Percentiles rank a stretch among this genome's conserved stretches.
phyloP scores from a whole-genome alignment of 2,329 filamentous ascomycete genomes.

The Trichophyton rubrum region DNA sequence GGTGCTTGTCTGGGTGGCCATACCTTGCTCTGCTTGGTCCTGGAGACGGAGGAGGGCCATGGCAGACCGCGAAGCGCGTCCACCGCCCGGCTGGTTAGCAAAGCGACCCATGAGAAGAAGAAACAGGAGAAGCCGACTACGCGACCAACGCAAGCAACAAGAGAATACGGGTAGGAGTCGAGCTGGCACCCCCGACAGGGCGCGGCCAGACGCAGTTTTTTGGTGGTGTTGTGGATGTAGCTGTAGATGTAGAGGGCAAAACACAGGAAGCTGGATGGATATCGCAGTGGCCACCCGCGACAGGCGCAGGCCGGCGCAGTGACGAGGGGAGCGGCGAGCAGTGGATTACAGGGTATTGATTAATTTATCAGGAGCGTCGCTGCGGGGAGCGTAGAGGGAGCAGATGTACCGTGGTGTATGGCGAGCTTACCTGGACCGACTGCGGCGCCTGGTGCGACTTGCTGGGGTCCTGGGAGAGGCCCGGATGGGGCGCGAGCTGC shows the following conservation, averaged over 20 bases:
- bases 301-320: no score
- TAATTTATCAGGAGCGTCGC: no score
- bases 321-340: neutral
- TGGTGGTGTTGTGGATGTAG: no score
- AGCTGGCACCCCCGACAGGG: neutral
- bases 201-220: no score
- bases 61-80: neutral
- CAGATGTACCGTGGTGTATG: neutral
- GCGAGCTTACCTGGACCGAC: conserved; percentile 42
- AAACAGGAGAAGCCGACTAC: neutral
- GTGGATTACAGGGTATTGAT: no score
- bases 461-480: conserved; percentile 27
- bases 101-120: neutral
- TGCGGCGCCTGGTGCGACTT: conserved; percentile 4
- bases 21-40: conserved; percentile 37
- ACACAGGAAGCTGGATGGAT: no score
- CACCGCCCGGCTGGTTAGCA: neutral
- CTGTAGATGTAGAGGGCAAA: no score
- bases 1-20: conserved; percentile 10
- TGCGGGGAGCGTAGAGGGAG: neutral
- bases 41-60: conserved; percentile 13
- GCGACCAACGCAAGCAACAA: neutral
- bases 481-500: conserved; percentile 25
- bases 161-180: no score
- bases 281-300: no score